Percentiles rank a stretch among this genome's conserved stretches.
These are phyloP conservation scores for Anisodus tanguticus DNA, from an alignment of 257 asterid species.

Conservation along the genomic window DNA sequence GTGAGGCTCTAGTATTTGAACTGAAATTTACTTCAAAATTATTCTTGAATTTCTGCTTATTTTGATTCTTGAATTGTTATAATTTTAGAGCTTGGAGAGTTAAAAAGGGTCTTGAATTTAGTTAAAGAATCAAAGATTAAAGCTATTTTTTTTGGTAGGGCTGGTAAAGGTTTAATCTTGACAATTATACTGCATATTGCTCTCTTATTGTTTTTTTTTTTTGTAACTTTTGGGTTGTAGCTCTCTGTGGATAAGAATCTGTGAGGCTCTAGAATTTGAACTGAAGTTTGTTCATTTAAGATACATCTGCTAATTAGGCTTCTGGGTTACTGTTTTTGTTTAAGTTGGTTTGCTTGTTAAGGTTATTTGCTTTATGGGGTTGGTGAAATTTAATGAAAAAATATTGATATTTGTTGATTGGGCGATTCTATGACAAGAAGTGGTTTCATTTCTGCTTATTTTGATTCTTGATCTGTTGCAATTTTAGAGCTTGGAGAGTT, in stretches of 20 bases:
- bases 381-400: background rate
- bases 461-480: constrained; percentile 1
- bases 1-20: constrained; percentile 27
- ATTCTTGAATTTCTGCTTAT: background rate
- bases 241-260: constrained; percentile 7
- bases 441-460: background rate
- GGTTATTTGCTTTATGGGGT: background rate
- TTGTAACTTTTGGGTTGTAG: background rate
- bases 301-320: background rate
- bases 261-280: constrained; percentile 10
- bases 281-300: no score
- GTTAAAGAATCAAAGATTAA: background rate
- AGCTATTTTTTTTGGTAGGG: background rate
- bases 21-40: background rate
- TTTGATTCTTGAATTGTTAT: background rate
- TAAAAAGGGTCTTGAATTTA: background rate
- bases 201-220: background rate
- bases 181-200: constrained; percentile 1
- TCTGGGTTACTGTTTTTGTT: background rate
- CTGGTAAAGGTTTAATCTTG: background rate
- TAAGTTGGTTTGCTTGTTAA: background rate
- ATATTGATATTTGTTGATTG: background rate
- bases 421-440: no score
- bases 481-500: background rate
- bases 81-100: constrained; percentile 4